phyloP scores from a whole-genome alignment of 2,329 filamentous ascomycete genomes.

The Daldinia sp. region DNA sequence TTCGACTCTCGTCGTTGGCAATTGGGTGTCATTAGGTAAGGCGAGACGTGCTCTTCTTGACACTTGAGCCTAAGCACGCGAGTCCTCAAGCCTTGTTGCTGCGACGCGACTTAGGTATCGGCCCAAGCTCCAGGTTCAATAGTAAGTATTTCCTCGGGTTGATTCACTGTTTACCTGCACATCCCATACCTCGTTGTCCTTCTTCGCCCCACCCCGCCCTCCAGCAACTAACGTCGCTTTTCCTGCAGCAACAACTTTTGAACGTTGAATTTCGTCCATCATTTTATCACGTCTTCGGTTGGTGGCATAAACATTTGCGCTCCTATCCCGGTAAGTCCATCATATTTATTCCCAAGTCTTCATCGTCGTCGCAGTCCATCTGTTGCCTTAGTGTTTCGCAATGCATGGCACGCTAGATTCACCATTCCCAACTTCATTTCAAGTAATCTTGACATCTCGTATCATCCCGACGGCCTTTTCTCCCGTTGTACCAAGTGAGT shows the following conservation, averaged over 20 bases:
- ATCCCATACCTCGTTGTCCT: neutral
- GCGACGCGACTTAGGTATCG: neutral
- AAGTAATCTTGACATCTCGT: neutral
- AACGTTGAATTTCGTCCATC: neutral
- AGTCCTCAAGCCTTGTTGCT: constrained; percentile 1
- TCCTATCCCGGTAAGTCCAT: neutral
- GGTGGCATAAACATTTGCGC: neutral
- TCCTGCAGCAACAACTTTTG: neutral
- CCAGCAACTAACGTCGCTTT: neutral
- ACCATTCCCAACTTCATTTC: neutral
- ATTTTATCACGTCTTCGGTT: neutral
- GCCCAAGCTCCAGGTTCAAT: neutral
- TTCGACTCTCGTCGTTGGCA: neutral
- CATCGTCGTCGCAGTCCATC: neutral
- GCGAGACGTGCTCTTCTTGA: neutral
- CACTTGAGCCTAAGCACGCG: constrained; percentile 1
- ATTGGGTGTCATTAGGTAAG: neutral
- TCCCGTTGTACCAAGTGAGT: neutral
- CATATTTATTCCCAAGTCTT: neutral
- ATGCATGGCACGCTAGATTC: neutral
- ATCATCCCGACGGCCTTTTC: neutral
- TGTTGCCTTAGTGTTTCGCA: neutral
- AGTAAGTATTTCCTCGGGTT: neutral
- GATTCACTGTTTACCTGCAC: neutral
- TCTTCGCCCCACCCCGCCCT: neutral